phyloP scores from a whole-genome alignment of 495 filamentous ascomycete species.

The Penicillium verhagenii region DNA sequence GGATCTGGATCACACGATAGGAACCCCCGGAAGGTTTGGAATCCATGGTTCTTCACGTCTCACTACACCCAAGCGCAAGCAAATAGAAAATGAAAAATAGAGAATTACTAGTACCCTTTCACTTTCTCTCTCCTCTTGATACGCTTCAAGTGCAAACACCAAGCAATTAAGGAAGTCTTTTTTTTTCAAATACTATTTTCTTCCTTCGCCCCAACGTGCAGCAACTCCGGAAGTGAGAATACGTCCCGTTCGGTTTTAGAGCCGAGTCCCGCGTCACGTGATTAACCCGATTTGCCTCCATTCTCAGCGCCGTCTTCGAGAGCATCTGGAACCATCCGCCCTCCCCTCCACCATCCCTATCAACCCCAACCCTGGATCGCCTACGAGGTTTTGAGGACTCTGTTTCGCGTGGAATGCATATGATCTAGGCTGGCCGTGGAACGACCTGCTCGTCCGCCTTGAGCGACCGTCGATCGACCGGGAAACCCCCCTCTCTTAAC shows the following conservation, averaged over 20 bases:
- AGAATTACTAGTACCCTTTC: too few relatives aligned
- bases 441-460: slow-evolving; percentile 40
- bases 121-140: not conserved
- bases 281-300: slow-evolving; percentile 37
- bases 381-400: slow-evolving; percentile 13
- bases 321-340: slow-evolving; percentile 32
- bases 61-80: not conserved
- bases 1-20: not conserved
- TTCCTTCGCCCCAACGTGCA: too few relatives aligned
- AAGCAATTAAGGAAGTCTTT: too few relatives aligned
- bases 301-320: slow-evolving; percentile 29
- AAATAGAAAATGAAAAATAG: not conserved
- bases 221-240: not conserved
- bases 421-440: slow-evolving; percentile 36
- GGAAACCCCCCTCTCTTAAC: slow-evolving; percentile 25
- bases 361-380: slow-evolving; percentile 21
- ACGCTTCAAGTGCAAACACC: not conserved
- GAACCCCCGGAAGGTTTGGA: not conserved
- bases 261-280: slow-evolving; percentile 35
- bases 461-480: slow-evolving; percentile 39
- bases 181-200: too few relatives aligned
- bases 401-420: slow-evolving; percentile 39
- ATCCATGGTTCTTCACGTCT: not conserved
- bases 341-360: slow-evolving; percentile 27
- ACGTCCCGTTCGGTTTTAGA: not conserved